Conservation (phyloP, 106 monocot genomes). For the Xerophyta viscosa region DNA sequence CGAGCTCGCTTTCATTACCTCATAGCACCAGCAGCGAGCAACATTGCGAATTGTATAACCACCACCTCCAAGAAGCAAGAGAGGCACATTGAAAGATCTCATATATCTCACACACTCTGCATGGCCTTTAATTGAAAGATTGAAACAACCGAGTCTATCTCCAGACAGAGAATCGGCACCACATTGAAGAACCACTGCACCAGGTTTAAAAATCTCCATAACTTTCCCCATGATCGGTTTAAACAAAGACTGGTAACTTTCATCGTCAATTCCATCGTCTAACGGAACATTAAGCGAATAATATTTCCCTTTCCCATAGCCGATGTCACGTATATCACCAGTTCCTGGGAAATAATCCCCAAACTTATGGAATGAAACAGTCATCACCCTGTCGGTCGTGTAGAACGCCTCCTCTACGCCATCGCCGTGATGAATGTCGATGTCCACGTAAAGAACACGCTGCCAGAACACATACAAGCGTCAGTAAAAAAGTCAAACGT, state of each 20-base stretch:
- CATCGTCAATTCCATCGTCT: slow-evolving; percentile 78
- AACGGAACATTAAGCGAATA: slow-evolving; percentile 69
- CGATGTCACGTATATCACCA: slow-evolving; percentile 54
- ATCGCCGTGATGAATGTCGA: slow-evolving; percentile 77
- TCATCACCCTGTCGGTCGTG: slow-evolving; percentile 75
- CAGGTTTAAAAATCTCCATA: slow-evolving; percentile 65
- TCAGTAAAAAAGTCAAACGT: background rate
- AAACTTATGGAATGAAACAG: slow-evolving; percentile 72
- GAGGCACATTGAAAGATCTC: slow-evolving; percentile 68
- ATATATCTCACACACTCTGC: slow-evolving; percentile 64
- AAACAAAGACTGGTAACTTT: slow-evolving; percentile 71
- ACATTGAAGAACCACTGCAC: slow-evolving; percentile 69
- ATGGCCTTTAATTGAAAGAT: slow-evolving; percentile 60
- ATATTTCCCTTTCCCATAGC: slow-evolving; percentile 60
- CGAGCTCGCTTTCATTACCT: slow-evolving; percentile 42
- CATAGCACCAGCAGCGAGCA: slow-evolving; percentile 73
- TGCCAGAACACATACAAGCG: slow-evolving; percentile 1
- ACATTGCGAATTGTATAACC: slow-evolving; percentile 75
- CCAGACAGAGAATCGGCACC: slow-evolving; percentile 71
- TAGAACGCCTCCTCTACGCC: slow-evolving; percentile 80
- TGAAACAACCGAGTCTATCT: slow-evolving; percentile 62
- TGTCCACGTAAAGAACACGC: slow-evolving; percentile 72
- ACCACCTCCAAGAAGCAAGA: slow-evolving; percentile 62
- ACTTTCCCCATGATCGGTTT: slow-evolving; percentile 68
- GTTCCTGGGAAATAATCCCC: slow-evolving; percentile 75